Base-by-base conservation (phyloP, 1,284 basidiomycete species). In the Naganishia liquefaciens region DNA sequence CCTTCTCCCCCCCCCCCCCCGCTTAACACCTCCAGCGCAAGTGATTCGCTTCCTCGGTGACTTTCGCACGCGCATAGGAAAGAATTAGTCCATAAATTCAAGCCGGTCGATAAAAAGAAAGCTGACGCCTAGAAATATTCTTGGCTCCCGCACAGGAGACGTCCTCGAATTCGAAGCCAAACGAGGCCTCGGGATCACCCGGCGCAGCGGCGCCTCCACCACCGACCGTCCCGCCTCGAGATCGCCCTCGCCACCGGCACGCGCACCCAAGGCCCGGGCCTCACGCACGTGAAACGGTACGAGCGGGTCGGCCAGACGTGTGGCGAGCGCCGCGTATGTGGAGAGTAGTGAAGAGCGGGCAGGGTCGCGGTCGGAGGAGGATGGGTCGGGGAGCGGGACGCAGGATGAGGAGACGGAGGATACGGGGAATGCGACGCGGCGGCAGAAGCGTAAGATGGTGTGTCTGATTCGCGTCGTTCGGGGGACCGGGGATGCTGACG, bases 91-190 rank as follows among this genome's bases (percentile, higher is more conserved):
- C n/a, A n/a, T n/a, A n/a, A n/a, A n/a, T n/a, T n/a, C n/a, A n/a
- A n/a, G n/a, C n/a, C n/a, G n/a, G n/a, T n/a, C n/a, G n/a, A n/a
- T n/a, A n/a, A n/a, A n/a, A n/a, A n/a, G n/a, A n/a, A n/a, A n/a
- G 5, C 33, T 52, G 7, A 13, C 15, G 4, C 53, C 3, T 33
- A 6, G 33, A 11, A 5, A 6, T 33, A 6, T 33, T 37, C 10
- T 7, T 37, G 9, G 33, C 13, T 37, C 13, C 6, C 33, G 13
- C 49, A 17, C 63, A 81, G 80, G 78, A 65, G 80, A 80, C 61
- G 77, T 81, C 0, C 63, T 70, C 60, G 73, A 77, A 63, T 81
- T 78, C 67, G 79, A 81, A 60, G 70, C 73, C 23, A 68, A 68
- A 47, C 67, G 76, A 33, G 78, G 78, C 39, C 39, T 65, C n/a